Evolutionary conservation across 1,284 basidiomycete genomes (phyloP), one percentile per base, ranked within the genome.

Genomic region (Rhodotorula sp.): DNA sequence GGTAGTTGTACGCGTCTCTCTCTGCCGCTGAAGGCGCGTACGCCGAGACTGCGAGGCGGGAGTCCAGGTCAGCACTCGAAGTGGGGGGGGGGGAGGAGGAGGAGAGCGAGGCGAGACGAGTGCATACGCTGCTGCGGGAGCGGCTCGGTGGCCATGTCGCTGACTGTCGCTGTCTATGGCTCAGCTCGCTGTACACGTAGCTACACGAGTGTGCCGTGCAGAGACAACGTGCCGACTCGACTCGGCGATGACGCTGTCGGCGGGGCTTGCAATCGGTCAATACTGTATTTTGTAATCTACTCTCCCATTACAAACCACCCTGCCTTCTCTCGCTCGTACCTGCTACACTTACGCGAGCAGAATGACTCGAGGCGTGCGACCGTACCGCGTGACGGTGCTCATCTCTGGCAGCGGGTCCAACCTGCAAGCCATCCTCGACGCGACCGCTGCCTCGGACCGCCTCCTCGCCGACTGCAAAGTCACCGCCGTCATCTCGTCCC

Each of bases 381-480:
- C 55, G 30, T 57, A 33, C 30, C 55, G 33, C 26, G n/a, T 57
- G 20, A 42, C 30, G 20, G 30, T 42, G 30, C 18, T 57, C 37
- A 45, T 45, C 42, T 42, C 26, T 14, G 4, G 1, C 24, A 29
- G 68, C 96, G 94, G 95, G 55, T 90, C 91, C 44, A 99, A 99
- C 82, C 86, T 99, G 33, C 95, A 98, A 82, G 95, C 95, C 0
- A 85, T 99, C 69, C 92, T 99, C 78, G 91, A 97, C 80, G 93
- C 94, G 15, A 62, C 53, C 44, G 89, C 92, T 0, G 56, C 61
- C 15, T 55, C 57, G 5, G 48, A 66, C 26, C 84, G 89, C 2
- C 81, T 85, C 62, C 60, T 67, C 46, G 14, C 45, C 6, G 24
- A 56, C 54, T 58, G 45, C 60, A 37, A 37, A 29, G 91, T 99